Conservation (phyloP, 768 basidiomycete genomes). For the Trametes coccinea region DNA sequence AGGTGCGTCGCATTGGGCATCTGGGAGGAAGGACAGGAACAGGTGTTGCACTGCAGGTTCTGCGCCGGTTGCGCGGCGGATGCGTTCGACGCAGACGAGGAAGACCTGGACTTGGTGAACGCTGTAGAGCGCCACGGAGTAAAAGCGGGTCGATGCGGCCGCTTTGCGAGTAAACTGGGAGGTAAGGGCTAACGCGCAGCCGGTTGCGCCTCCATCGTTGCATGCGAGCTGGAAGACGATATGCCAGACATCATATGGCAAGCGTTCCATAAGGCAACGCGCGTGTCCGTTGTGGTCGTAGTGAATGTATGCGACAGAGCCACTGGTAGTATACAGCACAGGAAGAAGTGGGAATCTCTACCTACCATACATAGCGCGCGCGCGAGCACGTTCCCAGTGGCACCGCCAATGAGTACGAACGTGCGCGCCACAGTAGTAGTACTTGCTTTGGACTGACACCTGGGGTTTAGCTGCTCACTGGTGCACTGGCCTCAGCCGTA, state of each 20-base stretch:
- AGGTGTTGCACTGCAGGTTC: conserved; percentile 9
- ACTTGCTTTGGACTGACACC: too few species aligned
- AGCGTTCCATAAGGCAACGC: background rate
- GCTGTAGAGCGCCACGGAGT: conserved; percentile 13
- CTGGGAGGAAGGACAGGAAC: conserved; percentile 16
- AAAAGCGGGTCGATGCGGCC: conserved; percentile 5
- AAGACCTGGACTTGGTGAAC: conserved; percentile 12
- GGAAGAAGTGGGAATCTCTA: too few species aligned
- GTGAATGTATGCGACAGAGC: too few species aligned
- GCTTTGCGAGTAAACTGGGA: conserved; percentile 6
- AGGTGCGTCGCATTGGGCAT: conserved; percentile 16
- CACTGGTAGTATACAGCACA: too few species aligned
- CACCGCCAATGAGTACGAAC: too few species aligned
- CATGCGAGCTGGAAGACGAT: conserved; percentile 16
- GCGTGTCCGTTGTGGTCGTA: too few species aligned
- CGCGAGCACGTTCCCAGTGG: too few species aligned
- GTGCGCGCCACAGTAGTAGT: too few species aligned
- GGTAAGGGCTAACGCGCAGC: conserved; percentile 11
- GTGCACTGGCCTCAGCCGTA: too few species aligned
- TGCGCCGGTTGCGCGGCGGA: background rate
- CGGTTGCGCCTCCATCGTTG: conserved; percentile 12
- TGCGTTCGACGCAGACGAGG: conserved; percentile 20
- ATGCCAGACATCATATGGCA: conserved; percentile 19
- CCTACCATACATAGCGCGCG: too few species aligned
- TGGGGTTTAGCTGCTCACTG: too few species aligned